Base-by-base conservation (phyloP, 164 flowering plant species). In the Piper longum region DNA sequence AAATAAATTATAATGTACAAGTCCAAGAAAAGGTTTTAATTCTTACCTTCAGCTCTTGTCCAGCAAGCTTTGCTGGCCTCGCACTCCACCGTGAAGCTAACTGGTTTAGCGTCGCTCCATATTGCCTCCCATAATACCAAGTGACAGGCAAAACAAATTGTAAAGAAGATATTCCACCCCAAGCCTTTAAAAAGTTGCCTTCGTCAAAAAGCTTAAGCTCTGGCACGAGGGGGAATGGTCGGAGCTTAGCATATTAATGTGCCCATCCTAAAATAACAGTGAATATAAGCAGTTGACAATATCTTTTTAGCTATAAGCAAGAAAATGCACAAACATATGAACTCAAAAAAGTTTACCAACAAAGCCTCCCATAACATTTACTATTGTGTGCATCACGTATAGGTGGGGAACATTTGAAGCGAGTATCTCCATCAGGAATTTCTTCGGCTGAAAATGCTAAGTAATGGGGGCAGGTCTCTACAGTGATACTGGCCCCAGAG, bases 151-250 rank as follows among this genome's bases (percentile, higher is more conserved):
- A 95, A 67, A 89, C 96, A 74, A 89, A 91, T 96, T 95, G 86
- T 80, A 95, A 76, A 64, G 96, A 85, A 56, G 99, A 91, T 71
- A 95, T 84, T 69, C 98, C 99, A 70, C 98, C 98, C 99, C 98
- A 95, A 19, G 99, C 98, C 71, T 56, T 85, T 67, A 95, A 77
- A 59, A 95, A 95, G 79, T 91, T 73, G 44, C 99, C 99, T 26
- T 87, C 89, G 41, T 79, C 68, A 9, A 83, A 70, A 64, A 76
- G 87, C 72, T 95, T 95, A 41, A 91, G 93, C 60, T 81, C 88
- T 40, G 96, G 97, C n/a, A 63, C 73, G 97, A 66, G 48, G 99
- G 99, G 18, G 99, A 95, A 73, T 95, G 99, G 76, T 95, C 99
- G 66, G 99, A 95, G 68, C 99, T 95, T 64, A 95, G 70, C 86